A percentile compares a stretch with the other conserved stretches of the same genome.
Conservation (phyloP, 2,329 filamentous ascomycete species). For the Nannizziopsis barbatae region DNA sequence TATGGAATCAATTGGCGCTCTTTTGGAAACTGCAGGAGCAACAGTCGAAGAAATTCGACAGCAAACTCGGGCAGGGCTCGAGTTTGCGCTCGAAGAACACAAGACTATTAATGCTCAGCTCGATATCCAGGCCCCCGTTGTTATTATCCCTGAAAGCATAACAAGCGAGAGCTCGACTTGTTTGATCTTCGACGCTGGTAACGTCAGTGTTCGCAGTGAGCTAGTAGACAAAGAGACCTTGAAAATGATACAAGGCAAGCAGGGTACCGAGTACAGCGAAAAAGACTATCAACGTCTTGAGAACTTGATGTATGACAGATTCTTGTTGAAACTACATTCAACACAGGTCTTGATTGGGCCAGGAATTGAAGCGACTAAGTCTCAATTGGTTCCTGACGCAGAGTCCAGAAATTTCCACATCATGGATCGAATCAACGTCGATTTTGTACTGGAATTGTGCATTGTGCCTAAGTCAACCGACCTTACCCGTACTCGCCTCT, state of each 20-base stretch:
- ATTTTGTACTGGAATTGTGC: slow-evolving; percentile 90
- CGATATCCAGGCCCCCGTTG: slow-evolving; percentile 87
- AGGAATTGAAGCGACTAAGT: slow-evolving; percentile 79
- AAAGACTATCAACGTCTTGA: slow-evolving; percentile 82
- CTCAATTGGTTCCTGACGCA: slow-evolving; percentile 59
- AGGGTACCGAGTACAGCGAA: slow-evolving; percentile 74
- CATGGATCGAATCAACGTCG: slow-evolving; percentile 92
- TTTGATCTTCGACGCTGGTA: slow-evolving; percentile 89
- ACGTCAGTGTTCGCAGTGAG: slow-evolving; percentile 87
- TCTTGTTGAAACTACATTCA: slow-evolving; percentile 80
- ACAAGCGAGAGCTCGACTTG: slow-evolving; percentile 70
- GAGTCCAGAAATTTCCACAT: slow-evolving; percentile 68
- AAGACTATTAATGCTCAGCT: slow-evolving; percentile 95
- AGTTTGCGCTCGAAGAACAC: slow-evolving; percentile 94
- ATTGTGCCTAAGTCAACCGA: slow-evolving; percentile 95
- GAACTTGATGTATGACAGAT: slow-evolving; percentile 94
- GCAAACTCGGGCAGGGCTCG: slow-evolving; percentile 87
- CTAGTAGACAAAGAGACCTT: slow-evolving; percentile 85
- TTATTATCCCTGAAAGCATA: slow-evolving; percentile 92
- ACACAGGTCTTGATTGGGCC: slow-evolving; percentile 93
- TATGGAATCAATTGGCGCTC: slow-evolving; percentile 93
- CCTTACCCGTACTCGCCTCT: slow-evolving; percentile 80
- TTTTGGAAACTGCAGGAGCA: slow-evolving; percentile 90
- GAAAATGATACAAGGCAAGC: slow-evolving; percentile 80
- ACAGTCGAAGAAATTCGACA: slow-evolving; percentile 91